phyloP scores from a whole-genome alignment of 2,329 filamentous ascomycete genomes.

The Gremmenia infestans region DNA sequence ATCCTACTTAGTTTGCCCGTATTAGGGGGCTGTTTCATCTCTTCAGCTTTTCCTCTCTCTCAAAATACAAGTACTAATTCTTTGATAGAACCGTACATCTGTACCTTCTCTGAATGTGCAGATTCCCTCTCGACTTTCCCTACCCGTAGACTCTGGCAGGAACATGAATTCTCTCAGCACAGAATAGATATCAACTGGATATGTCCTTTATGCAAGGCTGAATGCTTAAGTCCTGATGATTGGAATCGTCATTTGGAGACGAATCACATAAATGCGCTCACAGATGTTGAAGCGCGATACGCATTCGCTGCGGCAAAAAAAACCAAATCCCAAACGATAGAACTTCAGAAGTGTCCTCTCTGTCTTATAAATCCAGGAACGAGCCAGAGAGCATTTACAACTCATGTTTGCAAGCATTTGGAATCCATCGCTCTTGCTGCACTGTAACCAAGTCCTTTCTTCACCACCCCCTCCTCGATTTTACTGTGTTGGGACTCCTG shows the following conservation, averaged over 20 bases:
- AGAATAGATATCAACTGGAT: neutral
- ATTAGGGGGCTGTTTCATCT: no score
- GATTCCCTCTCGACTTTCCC: neutral
- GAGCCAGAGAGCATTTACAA: slow-evolving; percentile 4
- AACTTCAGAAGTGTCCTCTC: slow-evolving; percentile 1
- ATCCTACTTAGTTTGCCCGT: no score
- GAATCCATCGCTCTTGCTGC: slow-evolving; percentile 7
- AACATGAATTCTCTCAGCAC: slow-evolving; percentile 1
- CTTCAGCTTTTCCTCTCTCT: no score
- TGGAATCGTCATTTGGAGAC: neutral
- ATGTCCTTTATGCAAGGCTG: neutral
- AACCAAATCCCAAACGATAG: neutral
- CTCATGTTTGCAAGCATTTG: slow-evolving; percentile 11
- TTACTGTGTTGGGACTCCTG: no score
- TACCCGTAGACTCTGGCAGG: slow-evolving; percentile 2
- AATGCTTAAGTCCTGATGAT: neutral
- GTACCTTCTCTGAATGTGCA: slow-evolving; percentile 2
- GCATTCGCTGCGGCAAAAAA: neutral
- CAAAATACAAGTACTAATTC: no score
- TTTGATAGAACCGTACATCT: slow-evolving; percentile 1
- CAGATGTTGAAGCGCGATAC: neutral
- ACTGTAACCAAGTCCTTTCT: neutral
- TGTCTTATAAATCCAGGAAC: slow-evolving; percentile 5
- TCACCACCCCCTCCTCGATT: no score
- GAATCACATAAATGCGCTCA: neutral